A percentile compares a stretch with the other conserved stretches of the same genome.
These are phyloP conservation scores for Petrea volubilis DNA, from an alignment of 257 asterid genomes.

Conservation along the genomic window DNA sequence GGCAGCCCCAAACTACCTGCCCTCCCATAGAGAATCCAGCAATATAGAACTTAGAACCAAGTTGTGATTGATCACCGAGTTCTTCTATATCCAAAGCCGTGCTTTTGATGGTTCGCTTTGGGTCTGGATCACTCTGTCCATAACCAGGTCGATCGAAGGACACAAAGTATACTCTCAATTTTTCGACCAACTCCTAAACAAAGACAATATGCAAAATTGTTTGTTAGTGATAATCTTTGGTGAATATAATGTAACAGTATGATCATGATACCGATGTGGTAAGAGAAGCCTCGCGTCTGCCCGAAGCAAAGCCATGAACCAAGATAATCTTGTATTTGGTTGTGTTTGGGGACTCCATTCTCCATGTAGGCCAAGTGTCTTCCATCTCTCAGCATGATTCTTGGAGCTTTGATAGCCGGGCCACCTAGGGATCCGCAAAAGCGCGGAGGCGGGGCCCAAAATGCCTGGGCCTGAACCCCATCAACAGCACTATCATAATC, in stretches of 20 bases:
- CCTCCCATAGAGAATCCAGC: too few relatives aligned
- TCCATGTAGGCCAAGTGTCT: slow-evolving; percentile 78
- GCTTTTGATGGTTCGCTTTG: too few relatives aligned
- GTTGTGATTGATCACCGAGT: too few relatives aligned
- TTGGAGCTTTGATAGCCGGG: slow-evolving; percentile 57
- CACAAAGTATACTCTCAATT: slow-evolving; percentile 57
- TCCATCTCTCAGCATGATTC: slow-evolving; percentile 77
- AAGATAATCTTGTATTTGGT: slow-evolving; percentile 63
- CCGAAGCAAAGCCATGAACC: slow-evolving; percentile 67
- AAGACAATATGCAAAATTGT: background rate
- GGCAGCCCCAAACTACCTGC: too few relatives aligned
- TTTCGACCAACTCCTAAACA: slow-evolving; percentile 51
- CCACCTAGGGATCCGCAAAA: slow-evolving; percentile 64
- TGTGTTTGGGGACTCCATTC: slow-evolving; percentile 66
- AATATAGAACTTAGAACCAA: too few relatives aligned
- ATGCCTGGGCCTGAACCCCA: slow-evolving; percentile 53
- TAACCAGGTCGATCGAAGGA: too few relatives aligned
- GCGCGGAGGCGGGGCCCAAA: slow-evolving; percentile 62
- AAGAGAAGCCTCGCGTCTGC: slow-evolving; percentile 62
- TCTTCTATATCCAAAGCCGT: too few relatives aligned
- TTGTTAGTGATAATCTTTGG: too few relatives aligned
- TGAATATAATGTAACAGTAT: slow-evolving; percentile 39
- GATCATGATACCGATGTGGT: slow-evolving; percentile 40
- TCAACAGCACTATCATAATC: slow-evolving; percentile 38
- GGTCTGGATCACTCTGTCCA: too few relatives aligned